These are phyloP conservation scores for Trametes elegans DNA, from an alignment of 768 basidiomycete species.

Conservation along the genomic window DNA sequence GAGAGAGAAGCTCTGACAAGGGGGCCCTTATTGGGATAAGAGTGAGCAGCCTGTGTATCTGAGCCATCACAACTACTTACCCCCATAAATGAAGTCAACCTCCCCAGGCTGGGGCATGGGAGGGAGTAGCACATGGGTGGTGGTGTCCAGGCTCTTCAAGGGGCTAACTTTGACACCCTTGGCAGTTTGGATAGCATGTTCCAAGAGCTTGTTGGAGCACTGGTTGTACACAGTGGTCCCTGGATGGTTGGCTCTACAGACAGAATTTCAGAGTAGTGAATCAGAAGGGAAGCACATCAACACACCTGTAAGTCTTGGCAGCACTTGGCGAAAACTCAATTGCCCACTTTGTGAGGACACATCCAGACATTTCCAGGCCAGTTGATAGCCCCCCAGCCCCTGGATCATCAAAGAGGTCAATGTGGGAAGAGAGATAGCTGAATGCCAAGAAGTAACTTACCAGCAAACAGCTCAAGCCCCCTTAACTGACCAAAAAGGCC, in stretches of 20 bases:
- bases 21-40: slow-evolving; percentile 49
- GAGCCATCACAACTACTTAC: no score
- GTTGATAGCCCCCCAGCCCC: slow-evolving; percentile 76
- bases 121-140: slow-evolving; percentile 31
- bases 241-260: slow-evolving; percentile 60
- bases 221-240: slow-evolving; percentile 60
- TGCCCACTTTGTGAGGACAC: slow-evolving; percentile 66
- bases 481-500: slow-evolving; percentile 44
- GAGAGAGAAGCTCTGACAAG: slow-evolving; percentile 69
- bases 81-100: slow-evolving; percentile 73
- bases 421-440: not conserved
- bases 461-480: slow-evolving; percentile 69
- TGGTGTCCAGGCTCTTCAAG: slow-evolving; percentile 39
- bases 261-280: not conserved
- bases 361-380: slow-evolving; percentile 59
- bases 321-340: slow-evolving; percentile 65
- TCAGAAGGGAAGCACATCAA: not conserved
- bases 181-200: slow-evolving; percentile 51
- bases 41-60: no score
- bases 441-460: slow-evolving; percentile 32
- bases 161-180: slow-evolving; percentile 41
- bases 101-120: slow-evolving; percentile 57
- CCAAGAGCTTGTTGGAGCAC: slow-evolving; percentile 56
- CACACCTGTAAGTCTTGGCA: slow-evolving; percentile 61
- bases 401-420: slow-evolving; percentile 24